These are phyloP conservation scores for Boehmeria nivea DNA, from an alignment of 306 rosid species.

Conservation along the genomic window DNA sequence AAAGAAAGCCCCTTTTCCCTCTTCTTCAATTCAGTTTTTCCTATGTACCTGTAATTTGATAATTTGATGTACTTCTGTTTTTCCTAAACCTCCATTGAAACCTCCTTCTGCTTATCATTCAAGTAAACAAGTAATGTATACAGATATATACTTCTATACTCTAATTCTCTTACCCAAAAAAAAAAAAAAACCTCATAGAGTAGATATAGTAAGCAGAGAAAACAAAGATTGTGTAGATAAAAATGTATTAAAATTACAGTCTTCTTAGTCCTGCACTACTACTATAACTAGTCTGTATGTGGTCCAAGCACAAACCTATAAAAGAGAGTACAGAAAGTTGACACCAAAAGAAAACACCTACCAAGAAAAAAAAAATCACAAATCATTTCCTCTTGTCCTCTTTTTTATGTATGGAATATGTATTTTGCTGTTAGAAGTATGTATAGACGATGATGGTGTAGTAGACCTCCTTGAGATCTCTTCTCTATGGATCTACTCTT, in stretches of 20 bases:
- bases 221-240: conserved; percentile 15
- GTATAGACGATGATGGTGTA: conserved; percentile 49
- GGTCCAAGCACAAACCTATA: conserved; percentile 41
- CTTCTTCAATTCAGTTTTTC: conserved; percentile 9
- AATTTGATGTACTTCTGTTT: not conserved
- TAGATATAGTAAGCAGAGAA: no score
- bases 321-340: conserved; percentile 29
- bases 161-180: no score
- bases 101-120: conserved; percentile 7
- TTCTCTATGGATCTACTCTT: conserved; percentile 63
- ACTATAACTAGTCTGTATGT: conserved; percentile 34
- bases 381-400: conserved; percentile 48
- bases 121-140: no score
- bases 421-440: conserved; percentile 87
- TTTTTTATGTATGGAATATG: conserved; percentile 54
- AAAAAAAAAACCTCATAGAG: no score
- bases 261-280: conserved; percentile 24
- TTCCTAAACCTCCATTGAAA: not conserved
- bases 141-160: no score
- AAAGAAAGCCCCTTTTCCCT: not conserved
- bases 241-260: conserved; percentile 28
- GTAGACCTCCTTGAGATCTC: conserved; percentile 44
- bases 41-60: not conserved
- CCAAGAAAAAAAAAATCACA: conserved; percentile 27
- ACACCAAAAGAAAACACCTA: conserved; percentile 27